Evolutionary conservation across 805 yeast species (phyloP).

Genomic region (Pichia thaimueangensis): DNA sequence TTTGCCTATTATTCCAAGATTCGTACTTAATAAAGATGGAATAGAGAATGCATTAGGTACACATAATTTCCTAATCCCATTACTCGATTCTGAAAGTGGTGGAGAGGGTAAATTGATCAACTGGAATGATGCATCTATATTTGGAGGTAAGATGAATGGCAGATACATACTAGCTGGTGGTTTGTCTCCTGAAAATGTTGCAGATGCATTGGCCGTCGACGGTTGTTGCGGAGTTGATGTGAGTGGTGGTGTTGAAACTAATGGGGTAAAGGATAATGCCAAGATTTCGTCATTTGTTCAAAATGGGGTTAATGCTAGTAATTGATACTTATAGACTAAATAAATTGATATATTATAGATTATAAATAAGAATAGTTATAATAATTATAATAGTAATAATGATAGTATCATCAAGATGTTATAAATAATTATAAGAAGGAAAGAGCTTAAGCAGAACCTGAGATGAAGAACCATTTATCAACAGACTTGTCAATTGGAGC

Average conservation of each 20-base stretch:
- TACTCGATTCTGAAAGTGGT: slow-evolving; percentile 84
- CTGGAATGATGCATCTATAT: slow-evolving; percentile 51
- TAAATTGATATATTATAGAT: no score
- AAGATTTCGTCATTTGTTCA: slow-evolving; percentile 57
- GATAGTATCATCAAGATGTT: no score
- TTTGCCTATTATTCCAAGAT: slow-evolving; percentile 68
- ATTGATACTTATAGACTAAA: no score
- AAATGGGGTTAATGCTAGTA: no score
- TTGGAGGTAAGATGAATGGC: slow-evolving; percentile 28
- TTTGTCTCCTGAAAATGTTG: slow-evolving; percentile 66
- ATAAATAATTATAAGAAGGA: background rate
- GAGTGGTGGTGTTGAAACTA: slow-evolving; percentile 87
- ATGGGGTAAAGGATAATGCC: slow-evolving; percentile 61
- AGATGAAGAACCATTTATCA: slow-evolving; percentile 98
- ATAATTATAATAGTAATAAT: no score
- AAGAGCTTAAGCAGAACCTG: slow-evolving; percentile 49
- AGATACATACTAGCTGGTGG: slow-evolving; percentile 85
- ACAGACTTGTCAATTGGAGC: slow-evolving; percentile 95
- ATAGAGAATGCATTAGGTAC: slow-evolving; percentile 20
- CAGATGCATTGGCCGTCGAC: slow-evolving; percentile 37
- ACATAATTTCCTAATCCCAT: slow-evolving; percentile 44
- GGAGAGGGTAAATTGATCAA: slow-evolving; percentile 83
- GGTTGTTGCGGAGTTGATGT: slow-evolving; percentile 92
- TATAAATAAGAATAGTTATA: no score
- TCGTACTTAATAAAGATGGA: slow-evolving; percentile 50